Evolutionary conservation across 176 grass and related monocot species (phyloP).

Genomic region (Dendrocalamus sinicus): DNA sequence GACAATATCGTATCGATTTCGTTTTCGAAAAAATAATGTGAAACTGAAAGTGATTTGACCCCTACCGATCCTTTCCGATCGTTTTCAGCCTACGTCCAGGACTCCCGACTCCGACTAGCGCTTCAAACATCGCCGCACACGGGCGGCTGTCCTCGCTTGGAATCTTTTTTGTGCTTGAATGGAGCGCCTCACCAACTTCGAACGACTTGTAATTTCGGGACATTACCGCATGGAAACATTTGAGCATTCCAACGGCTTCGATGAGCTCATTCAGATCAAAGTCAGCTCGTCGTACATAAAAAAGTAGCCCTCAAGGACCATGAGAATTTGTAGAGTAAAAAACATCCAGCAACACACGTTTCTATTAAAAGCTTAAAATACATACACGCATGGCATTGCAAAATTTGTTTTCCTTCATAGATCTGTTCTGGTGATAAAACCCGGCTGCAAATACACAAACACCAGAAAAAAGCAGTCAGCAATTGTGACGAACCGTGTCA

Average conservation of each 20-base stretch:
- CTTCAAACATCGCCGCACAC: slow-evolving; percentile 7
- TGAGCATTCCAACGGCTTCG: background rate
- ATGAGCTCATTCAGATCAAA: slow-evolving; percentile 16
- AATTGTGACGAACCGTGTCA: no score
- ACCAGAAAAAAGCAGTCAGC: no score
- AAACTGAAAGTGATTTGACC: no score
- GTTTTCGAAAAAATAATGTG: no score
- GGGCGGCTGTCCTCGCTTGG: slow-evolving; percentile 12
- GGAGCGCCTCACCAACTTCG: background rate
- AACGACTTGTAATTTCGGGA: background rate
- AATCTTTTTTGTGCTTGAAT: slow-evolving; percentile 29
- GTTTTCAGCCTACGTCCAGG: no score
- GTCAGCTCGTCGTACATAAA: slow-evolving; percentile 6
- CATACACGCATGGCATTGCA: background rate
- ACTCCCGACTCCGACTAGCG: background rate
- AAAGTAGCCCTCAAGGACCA: background rate
- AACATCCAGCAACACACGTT: background rate
- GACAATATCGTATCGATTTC: no score
- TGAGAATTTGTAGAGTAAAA: background rate
- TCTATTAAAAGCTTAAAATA: background rate
- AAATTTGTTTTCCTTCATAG: background rate
- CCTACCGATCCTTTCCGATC: no score
- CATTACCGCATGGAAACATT: slow-evolving; percentile 14
- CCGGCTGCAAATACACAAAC: no score
- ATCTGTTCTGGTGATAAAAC: background rate